Conservation (phyloP, 352 stramenopile genomes). For the Phytophthora ohioensis region DNA sequence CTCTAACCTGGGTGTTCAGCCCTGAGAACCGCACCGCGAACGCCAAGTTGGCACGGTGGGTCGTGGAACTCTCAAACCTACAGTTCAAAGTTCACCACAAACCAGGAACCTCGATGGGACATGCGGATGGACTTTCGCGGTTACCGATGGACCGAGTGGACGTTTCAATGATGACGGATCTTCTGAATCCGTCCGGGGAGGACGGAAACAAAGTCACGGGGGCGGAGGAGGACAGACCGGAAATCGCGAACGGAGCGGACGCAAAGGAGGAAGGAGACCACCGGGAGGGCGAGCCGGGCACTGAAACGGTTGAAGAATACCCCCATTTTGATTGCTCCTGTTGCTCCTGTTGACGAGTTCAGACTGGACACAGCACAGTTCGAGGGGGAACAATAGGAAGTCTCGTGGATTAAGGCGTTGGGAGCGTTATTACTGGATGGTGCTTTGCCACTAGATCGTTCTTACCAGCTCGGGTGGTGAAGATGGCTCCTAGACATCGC, state of each 20-base stretch:
- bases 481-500: neutral
- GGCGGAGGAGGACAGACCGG: neutral
- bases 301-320: too few species aligned
- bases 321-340: too few species aligned
- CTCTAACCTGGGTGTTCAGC: too few species aligned
- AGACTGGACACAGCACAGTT: neutral
- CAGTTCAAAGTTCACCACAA: conserved; percentile 18
- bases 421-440: neutral
- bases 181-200: neutral
- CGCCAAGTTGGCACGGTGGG: conserved; percentile 14
- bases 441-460: neutral
- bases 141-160: neutral
- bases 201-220: too few species aligned
- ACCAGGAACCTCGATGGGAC: conserved; percentile 2
- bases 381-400: neutral
- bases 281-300: neutral
- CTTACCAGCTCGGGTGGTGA: neutral
- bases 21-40: neutral
- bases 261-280: too few species aligned
- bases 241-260: too few species aligned
- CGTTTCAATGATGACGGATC: neutral
- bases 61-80: conserved; percentile 9
- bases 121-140: conserved; percentile 12
- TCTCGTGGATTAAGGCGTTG: conserved; percentile 2
- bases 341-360: too few species aligned